These are phyloP conservation scores for Trichoderma sp. DNA, from an alignment of 2,329 filamentous ascomycete species.

Conservation along the genomic window DNA sequence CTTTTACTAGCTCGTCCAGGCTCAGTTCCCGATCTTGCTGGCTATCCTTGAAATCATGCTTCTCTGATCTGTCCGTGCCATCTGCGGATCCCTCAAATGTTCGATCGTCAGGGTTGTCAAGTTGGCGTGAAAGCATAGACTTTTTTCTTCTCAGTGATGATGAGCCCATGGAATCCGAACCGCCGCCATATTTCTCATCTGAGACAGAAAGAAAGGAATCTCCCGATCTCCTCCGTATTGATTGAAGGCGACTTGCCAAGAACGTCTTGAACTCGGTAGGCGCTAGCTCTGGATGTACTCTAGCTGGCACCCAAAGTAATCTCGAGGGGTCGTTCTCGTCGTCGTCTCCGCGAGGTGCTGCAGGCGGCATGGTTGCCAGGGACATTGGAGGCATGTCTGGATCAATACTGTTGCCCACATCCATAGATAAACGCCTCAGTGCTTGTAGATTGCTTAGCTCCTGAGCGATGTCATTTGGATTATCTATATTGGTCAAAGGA, in stretches of 20 bases:
- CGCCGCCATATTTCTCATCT: slow-evolving; percentile 53
- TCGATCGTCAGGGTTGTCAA: slow-evolving; percentile 70
- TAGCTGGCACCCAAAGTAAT: slow-evolving; percentile 93
- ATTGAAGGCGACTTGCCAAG: slow-evolving; percentile 88
- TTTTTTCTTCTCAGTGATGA: slow-evolving; percentile 79
- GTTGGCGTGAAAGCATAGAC: slow-evolving; percentile 92
- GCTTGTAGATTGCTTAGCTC: slow-evolving; percentile 92
- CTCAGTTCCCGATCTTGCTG: slow-evolving; percentile 64
- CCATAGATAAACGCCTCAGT: slow-evolving; percentile 91
- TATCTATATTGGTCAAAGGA: slow-evolving; percentile 85
- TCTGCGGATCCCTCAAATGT: slow-evolving; percentile 72
- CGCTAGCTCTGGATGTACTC: slow-evolving; percentile 90
- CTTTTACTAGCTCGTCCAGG: slow-evolving; percentile 80
- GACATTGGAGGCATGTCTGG: slow-evolving; percentile 75
- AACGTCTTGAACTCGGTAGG: slow-evolving; percentile 97
- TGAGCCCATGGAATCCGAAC: slow-evolving; percentile 46
- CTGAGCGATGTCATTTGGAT: slow-evolving; percentile 85
- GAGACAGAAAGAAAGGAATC: slow-evolving; percentile 68
- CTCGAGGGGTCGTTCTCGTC: slow-evolving; percentile 88
- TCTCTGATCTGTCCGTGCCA: slow-evolving; percentile 77
- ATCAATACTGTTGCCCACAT: slow-evolving; percentile 73
- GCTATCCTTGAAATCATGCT: slow-evolving; percentile 67
- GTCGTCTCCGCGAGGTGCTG: slow-evolving; percentile 71
- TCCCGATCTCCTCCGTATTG: slow-evolving; percentile 82
- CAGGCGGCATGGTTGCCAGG: slow-evolving; percentile 70